These are phyloP conservation scores for Petunia secreta DNA, from an alignment of 257 asterid genomes.

Conservation along the genomic window DNA sequence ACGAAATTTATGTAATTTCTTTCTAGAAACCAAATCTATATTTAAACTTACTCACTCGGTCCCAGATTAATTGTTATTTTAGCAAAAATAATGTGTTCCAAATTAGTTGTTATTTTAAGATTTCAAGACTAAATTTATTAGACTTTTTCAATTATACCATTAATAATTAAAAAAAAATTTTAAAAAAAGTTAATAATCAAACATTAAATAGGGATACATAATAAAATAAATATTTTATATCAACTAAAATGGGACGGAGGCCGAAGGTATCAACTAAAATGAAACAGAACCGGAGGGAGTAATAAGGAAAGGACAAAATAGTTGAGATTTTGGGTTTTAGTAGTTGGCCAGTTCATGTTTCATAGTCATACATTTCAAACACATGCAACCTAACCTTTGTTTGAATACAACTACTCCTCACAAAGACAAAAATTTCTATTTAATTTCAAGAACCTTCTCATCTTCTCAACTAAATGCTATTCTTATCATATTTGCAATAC, in stretches of 20 bases:
- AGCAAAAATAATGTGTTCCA: no score
- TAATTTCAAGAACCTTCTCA: neutral
- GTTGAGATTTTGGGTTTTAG: neutral
- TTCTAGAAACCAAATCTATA: neutral
- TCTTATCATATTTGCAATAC: constrained; percentile 17
- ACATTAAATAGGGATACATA: no score
- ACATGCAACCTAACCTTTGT: constrained; percentile 21
- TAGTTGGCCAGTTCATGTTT: constrained; percentile 18
- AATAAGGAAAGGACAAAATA: neutral
- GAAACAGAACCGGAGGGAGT: no score
- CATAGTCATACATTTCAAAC: constrained; percentile 6
- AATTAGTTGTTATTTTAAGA: no score
- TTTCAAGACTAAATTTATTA: no score
- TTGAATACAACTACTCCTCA: constrained; percentile 5
- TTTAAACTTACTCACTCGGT: no score
- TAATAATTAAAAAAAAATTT: neutral
- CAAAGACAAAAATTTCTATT: neutral
- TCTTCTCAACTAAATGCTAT: constrained; percentile 16
- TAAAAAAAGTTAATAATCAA: neutral
- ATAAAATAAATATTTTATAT: no score
- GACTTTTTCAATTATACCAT: no score
- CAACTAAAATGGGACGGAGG: no score
- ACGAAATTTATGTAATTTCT: neutral
- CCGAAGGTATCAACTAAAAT: no score
- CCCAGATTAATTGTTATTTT: no score